Evolutionary conservation across 371 early-diverging fungal genomes (phyloP).

Genomic region (Lichtheimia ramosa): DNA sequence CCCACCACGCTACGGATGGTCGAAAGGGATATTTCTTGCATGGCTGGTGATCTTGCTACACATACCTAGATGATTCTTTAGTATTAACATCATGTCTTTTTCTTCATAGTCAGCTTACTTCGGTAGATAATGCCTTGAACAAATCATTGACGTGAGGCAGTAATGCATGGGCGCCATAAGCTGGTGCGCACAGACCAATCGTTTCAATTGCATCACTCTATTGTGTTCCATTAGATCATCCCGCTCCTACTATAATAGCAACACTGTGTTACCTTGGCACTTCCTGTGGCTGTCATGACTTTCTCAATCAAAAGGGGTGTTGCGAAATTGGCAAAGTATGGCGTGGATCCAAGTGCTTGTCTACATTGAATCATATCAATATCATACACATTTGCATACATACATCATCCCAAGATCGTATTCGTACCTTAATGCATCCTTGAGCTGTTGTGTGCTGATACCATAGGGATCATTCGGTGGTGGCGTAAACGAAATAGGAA

Average conservation of each 20-base stretch:
- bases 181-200: constrained; percentile 70
- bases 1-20: constrained; percentile 62
- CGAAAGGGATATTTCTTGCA: constrained; percentile 62
- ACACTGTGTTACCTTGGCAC: constrained; percentile 72
- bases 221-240: neutral
- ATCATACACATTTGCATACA: neutral
- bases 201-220: constrained; percentile 87
- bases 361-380: constrained; percentile 56
- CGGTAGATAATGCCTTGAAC: constrained; percentile 66
- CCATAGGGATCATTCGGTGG: constrained; percentile 92
- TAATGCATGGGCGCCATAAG: constrained; percentile 68
- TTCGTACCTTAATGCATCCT: constrained; percentile 54
- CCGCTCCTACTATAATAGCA: neutral
- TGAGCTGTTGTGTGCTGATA: constrained; percentile 90
- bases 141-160: constrained; percentile 64
- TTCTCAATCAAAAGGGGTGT: constrained; percentile 88
- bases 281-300: constrained; percentile 77
- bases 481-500: constrained; percentile 96
- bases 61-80: constrained; percentile 44
- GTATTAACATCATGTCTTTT: constrained; percentile 6
- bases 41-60: constrained; percentile 64
- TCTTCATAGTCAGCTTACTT: constrained; percentile 35
- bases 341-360: constrained; percentile 67
- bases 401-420: neutral
- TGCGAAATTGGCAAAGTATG: constrained; percentile 76